Evolutionary conservation across 768 basidiomycete genomes (phyloP).

Genomic region (Mycena polygramma): DNA sequence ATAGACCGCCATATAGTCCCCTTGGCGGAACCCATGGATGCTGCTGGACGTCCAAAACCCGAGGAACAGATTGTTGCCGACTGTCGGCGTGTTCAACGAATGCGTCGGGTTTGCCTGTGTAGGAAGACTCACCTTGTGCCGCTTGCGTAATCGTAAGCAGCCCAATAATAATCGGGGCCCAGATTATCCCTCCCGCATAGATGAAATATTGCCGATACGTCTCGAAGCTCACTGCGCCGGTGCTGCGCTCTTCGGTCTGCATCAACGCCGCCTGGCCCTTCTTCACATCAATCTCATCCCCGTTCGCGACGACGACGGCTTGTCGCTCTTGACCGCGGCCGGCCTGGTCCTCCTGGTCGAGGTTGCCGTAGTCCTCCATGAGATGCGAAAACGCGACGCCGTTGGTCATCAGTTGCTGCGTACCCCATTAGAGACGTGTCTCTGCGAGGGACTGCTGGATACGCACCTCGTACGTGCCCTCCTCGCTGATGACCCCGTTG

Average conservation of each 20-base stretch:
- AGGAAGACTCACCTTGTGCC: constrained; percentile 56
- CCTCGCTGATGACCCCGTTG: constrained; percentile 68
- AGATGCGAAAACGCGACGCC: constrained; percentile 62
- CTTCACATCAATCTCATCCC: constrained; percentile 26
- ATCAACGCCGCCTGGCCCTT: constrained; percentile 53
- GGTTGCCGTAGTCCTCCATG: constrained; percentile 68
- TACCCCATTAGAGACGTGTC: constrained; percentile 4
- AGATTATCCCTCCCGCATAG: constrained; percentile 62
- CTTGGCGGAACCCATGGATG: constrained; percentile 69
- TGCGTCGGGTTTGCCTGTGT: neutral
- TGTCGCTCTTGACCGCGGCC: constrained; percentile 34
- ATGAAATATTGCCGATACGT: constrained; percentile 64
- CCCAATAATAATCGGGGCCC: constrained; percentile 59
- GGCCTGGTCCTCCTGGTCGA: constrained; percentile 52
- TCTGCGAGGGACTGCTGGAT: neutral
- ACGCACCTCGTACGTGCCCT: constrained; percentile 69
- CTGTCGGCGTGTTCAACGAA: constrained; percentile 43
- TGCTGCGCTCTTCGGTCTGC: constrained; percentile 70
- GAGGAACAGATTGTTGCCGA: constrained; percentile 76
- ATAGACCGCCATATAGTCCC: constrained; percentile 77
- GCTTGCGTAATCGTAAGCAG: constrained; percentile 63
- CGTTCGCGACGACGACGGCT: constrained; percentile 14
- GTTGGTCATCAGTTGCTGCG: constrained; percentile 60
- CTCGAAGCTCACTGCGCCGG: constrained; percentile 63
- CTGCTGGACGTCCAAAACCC: constrained; percentile 77